Base-by-base conservation (phyloP, 257 asterid species). In the Penstemon newberryi region DNA sequence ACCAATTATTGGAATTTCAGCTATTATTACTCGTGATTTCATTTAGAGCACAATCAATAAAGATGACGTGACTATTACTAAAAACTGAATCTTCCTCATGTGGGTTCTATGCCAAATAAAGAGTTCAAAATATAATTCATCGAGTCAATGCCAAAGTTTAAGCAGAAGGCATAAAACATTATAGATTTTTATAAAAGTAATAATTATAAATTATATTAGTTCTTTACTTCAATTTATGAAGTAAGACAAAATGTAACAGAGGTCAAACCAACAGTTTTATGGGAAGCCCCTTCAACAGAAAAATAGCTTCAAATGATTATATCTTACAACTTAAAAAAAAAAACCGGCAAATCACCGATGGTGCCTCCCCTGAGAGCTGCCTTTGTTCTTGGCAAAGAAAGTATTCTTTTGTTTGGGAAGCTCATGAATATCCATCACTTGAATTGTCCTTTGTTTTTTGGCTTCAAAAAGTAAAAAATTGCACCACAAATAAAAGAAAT, bases 381-480 rank as follows among this genome's bases (percentile, higher is more conserved):
- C 90, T 83, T 85, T 93, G 80, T 90, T 90, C 92, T 83, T 93
- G 72, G 88, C 73, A 63, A 89, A 82, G 95, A 79, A 90, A 78
- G 86, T 71, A 61, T 93, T 90, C 88, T 80, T 93, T 12, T 95
- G 91, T 73, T 83, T 91, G 33, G 99, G 99, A 57, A 94, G 74
- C 81, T 94, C 96, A 46, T 86, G 96, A 74, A 94, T 91, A 78
- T 94, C 99, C 99, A 94, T 88, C 87, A 90, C 86, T 72, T 89
- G 99, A 66, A 94, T 89, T 61, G 89, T 91, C 81, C 96, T 85
- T 79, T 94, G 97, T 92, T 82, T 94, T 84, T 89, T 91, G 75
- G 99, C 99, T 91, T 83, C 95, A 85, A 63, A 67, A 72, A 58
- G 66, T 43, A 64, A 82, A 60, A 59, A 65, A 25, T 25, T 0